Conservation (phyloP, 75 land plant species). For the Adiantum capillusveneris region DNA sequence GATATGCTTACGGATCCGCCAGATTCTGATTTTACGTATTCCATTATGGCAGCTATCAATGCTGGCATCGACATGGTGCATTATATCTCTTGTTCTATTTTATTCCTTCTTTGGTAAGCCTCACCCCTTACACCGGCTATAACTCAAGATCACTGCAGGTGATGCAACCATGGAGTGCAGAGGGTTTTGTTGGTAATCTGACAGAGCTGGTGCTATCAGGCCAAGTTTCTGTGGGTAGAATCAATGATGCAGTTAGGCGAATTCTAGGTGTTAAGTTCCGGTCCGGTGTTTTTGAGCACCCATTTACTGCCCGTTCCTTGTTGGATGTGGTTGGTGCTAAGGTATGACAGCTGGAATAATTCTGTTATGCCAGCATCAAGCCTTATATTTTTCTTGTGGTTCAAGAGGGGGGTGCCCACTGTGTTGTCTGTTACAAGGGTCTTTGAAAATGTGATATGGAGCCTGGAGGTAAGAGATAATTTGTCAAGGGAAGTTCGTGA, state of each 20-base stretch:
- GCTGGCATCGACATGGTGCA: slow-evolving; percentile 54
- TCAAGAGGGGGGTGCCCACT: background rate
- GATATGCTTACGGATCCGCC: slow-evolving; percentile 46
- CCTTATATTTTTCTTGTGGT: background rate
- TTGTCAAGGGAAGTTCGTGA: too few species aligned
- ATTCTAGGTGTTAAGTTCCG: slow-evolving; percentile 30
- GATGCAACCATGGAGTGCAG: slow-evolving; percentile 67
- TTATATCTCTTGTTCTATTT: too few species aligned
- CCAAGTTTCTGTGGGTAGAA: slow-evolving; percentile 18
- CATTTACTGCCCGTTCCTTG: slow-evolving; percentile 43
- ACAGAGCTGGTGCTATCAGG: slow-evolving; percentile 23
- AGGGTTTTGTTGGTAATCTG: slow-evolving; percentile 46
- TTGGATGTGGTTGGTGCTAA: slow-evolving; percentile 34
- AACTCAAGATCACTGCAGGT: slow-evolving; percentile 27
- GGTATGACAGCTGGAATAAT: slow-evolving; percentile 24
- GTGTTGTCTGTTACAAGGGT: background rate
- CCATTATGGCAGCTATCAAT: slow-evolving; percentile 24
- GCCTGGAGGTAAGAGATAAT: too few species aligned
- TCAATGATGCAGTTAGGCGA: slow-evolving; percentile 31
- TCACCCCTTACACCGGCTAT: too few species aligned
- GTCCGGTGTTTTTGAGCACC: slow-evolving; percentile 54
- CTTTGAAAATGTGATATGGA: background rate
- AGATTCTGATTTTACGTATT: slow-evolving; percentile 33
- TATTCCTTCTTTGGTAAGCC: slow-evolving; percentile 5
- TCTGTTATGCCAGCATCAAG: too few species aligned